Evolutionary conservation across 352 stramenopile species (phyloP).

Genomic region (Phytopythium delawarense): DNA sequence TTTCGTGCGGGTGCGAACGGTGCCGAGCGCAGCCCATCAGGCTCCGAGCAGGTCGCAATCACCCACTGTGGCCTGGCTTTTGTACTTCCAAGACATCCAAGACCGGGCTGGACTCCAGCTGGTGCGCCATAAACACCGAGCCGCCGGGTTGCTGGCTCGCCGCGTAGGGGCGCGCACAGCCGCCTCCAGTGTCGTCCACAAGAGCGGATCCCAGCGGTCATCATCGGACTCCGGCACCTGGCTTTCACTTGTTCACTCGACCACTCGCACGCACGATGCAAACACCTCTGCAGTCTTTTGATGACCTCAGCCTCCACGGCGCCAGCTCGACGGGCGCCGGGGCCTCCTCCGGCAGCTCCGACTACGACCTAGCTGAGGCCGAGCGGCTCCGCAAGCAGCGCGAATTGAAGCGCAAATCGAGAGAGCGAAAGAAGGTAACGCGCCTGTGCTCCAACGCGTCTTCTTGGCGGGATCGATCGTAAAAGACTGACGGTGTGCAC

Average conservation of each 20-base stretch:
- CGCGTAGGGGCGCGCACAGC: neutral
- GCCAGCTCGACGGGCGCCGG: neutral
- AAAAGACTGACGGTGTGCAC: neutral
- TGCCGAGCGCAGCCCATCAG: no score
- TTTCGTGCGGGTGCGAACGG: neutral
- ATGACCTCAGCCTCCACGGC: constrained; percentile 2
- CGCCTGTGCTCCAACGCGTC: neutral
- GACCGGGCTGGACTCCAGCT: neutral
- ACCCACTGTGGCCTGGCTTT: neutral
- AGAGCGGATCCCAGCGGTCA: neutral
- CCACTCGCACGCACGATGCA: constrained; percentile 3
- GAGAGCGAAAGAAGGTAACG: constrained; percentile 37
- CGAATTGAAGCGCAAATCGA: constrained; percentile 42
- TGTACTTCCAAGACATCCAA: neutral
- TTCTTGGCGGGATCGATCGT: neutral
- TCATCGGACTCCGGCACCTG: neutral
- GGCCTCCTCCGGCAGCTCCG: neutral
- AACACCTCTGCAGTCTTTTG: constrained; percentile 3
- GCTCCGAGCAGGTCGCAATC: neutral
- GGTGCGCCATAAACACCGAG: neutral
- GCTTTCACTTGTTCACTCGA: constrained; percentile 2
- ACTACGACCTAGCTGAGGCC: constrained; percentile 16
- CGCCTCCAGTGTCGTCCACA: neutral
- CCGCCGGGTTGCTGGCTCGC: neutral
- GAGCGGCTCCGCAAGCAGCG: constrained; percentile 37